Percentiles rank a stretch among this genome's conserved stretches.
phyloP scores from a whole-genome alignment of 176 grass and related monocot species.

The Rhynchospora breviuscula region DNA sequence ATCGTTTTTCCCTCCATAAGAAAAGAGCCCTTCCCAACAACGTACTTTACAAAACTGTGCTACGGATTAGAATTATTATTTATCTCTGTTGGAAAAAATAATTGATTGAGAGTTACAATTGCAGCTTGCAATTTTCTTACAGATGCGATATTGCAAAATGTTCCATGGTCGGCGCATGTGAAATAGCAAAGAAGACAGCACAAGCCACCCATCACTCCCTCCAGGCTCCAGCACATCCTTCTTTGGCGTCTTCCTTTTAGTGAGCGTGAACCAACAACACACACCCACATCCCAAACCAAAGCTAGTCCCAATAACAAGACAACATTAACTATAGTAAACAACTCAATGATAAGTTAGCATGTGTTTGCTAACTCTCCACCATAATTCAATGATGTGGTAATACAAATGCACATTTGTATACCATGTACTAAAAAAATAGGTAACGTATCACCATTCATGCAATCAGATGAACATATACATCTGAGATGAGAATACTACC shows the following conservation, averaged over 20 bases:
- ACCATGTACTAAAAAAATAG: too few species aligned
- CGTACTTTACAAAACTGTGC: not conserved
- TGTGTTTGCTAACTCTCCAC: not conserved
- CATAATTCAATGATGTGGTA: too few species aligned
- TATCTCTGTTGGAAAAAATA: not conserved
- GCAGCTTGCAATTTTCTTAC: not conserved
- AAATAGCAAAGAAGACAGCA: not conserved
- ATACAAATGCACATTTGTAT: too few species aligned
- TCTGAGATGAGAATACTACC: too few species aligned
- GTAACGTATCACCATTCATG: too few species aligned
- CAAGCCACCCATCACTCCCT: not conserved
- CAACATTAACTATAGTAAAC: not conserved
- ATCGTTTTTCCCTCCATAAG: too few species aligned
- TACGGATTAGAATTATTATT: not conserved
- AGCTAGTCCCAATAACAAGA: not conserved
- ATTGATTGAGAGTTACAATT: not conserved
- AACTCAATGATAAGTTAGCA: not conserved
- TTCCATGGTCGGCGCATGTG: not conserved
- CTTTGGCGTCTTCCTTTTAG: slow-evolving; percentile 1
- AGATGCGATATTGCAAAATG: not conserved
- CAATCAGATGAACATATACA: too few species aligned
- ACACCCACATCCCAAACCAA: not conserved
- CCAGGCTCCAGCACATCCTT: not conserved
- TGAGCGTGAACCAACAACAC: not conserved
- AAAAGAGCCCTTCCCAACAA: too few species aligned